Percentiles rank a stretch among this genome's conserved stretches.
phyloP scores from a whole-genome alignment of 306 rosid genomes.

The Dryas alaskensis region DNA sequence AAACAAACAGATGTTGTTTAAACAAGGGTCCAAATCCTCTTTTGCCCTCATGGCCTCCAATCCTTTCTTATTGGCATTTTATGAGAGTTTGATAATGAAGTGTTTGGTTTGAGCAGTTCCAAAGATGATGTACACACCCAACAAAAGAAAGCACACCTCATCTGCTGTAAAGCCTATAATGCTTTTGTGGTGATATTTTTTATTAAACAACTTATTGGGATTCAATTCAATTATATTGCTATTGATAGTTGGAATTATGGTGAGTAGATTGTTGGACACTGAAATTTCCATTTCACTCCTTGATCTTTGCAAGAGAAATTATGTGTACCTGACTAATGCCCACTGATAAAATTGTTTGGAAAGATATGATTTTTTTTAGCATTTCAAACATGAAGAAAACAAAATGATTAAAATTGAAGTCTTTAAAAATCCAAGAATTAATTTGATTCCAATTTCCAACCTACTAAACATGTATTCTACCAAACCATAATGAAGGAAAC shows the following conservation, averaged over 20 bases:
- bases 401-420: not conserved
- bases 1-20: slow-evolving; percentile 11
- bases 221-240: not conserved
- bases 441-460: not conserved
- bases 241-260: not conserved
- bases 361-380: no score
- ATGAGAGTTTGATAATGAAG: slow-evolving; percentile 12
- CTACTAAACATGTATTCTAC: not conserved
- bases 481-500: not conserved
- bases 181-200: not conserved
- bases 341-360: no score
- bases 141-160: not conserved
- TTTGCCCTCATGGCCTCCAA: slow-evolving; percentile 4
- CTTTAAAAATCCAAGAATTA: no score
- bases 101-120: slow-evolving; percentile 20
- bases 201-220: not conserved
- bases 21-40: slow-evolving; percentile 8
- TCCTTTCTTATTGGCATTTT: slow-evolving; percentile 19
- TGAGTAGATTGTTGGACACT: not conserved
- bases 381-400: not conserved
- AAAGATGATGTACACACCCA: slow-evolving; percentile 22
- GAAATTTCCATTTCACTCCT: not conserved
- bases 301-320: not conserved
- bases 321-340: no score
- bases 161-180: not conserved